Base-by-base conservation (phyloP, 306 rosid species). In the Trifolium fragiferum region DNA sequence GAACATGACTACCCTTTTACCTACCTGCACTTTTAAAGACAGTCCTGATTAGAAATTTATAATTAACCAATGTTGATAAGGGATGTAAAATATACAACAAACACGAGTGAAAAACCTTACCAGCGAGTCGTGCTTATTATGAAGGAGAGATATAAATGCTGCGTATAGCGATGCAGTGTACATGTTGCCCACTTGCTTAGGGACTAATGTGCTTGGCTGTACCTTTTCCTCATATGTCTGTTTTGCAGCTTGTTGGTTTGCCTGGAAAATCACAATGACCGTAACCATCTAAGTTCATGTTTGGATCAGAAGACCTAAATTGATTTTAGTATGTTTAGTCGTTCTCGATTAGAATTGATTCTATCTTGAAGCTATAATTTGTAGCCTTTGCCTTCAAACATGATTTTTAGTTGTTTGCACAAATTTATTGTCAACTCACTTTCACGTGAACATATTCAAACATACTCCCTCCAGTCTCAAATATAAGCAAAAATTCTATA, bases 191-290 rank as follows among this genome's bases (percentile, higher is more conserved):
- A 87, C 89, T 90, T 90, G 90, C 81, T 92, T 92, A 32, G 98
- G 98, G 57, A 92, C 66, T 77, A 88, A 83, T 51, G 96, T 92
- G 44, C 90, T 66, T 44, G 96, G 96, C 57, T 88, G 91, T 80
- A 92, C 94, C 87, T 88, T 92, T 18, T 25, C 82, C 4, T 92
- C 86, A 64, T 90, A 90, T 20, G 83, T 18, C 43, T 82, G 78
- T 70, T 84, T 92, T 2, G 98, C 87, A 57, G 82, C 89, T 84
- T 90, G 92, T 84, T 87, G 98, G 69, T 84, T 83, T 61, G 84
- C 85, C 96, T 92, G 76, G 32, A 64, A 32, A 81, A 46, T 73
- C 64, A 66, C 49, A 80, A 10, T 11, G 49, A 62, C 38, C 71
- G 47, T 38, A 32, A 46, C 61, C 30, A 77, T 68, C 8, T 21